Percentiles rank a stretch among this genome's conserved stretches.
Conservation (phyloP, 225 moss, liverwort and hornwort genomes). For the Sphagnum contortum region DNA sequence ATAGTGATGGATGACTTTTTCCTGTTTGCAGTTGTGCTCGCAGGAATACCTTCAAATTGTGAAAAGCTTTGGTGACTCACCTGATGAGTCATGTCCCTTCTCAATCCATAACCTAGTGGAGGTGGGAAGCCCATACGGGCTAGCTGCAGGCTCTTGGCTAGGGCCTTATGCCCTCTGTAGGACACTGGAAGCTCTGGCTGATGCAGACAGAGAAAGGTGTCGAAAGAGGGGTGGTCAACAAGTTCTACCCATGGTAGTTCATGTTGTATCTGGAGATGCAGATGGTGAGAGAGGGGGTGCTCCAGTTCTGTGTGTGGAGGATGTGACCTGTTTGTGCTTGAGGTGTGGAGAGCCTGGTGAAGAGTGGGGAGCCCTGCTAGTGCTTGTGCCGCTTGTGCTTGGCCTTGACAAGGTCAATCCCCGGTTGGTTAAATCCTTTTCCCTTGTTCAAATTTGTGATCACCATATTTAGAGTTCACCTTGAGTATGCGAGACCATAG, state of each 20-base stretch:
- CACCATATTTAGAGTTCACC: too few relatives aligned
- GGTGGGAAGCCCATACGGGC: constrained; percentile 64
- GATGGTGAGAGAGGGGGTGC: constrained; percentile 99
- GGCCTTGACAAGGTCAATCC: constrained; percentile 99
- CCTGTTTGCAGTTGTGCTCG: constrained; percentile 40
- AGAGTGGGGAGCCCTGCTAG: constrained; percentile 77
- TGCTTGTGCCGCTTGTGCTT: constrained; percentile 94
- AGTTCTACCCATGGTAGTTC: constrained; percentile 75
- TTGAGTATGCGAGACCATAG: too few relatives aligned
- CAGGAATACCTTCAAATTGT: constrained; percentile 78
- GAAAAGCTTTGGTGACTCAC: constrained; percentile 82
- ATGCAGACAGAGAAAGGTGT: constrained; percentile 48
- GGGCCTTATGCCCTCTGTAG: constrained; percentile 97
- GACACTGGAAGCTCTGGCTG: constrained; percentile 78
- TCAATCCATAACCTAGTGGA: constrained; percentile 84
- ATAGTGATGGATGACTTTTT: too few relatives aligned
- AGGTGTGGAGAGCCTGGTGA: constrained; percentile 59
- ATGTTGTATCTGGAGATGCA: constrained; percentile 96
- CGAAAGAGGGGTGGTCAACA: constrained; percentile 43
- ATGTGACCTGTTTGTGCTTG: constrained; percentile 62
- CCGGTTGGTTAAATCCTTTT: constrained; percentile 42
- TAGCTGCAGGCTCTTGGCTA: constrained; percentile 86
- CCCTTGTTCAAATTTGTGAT: background rate
- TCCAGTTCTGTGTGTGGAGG: constrained; percentile 89
- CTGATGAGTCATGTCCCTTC: constrained; percentile 51